Evolutionary conservation across 2,329 filamentous ascomycete species (phyloP), one percentile per base, ranked within the genome.

Genomic region (Fusarium nodosum): DNA sequence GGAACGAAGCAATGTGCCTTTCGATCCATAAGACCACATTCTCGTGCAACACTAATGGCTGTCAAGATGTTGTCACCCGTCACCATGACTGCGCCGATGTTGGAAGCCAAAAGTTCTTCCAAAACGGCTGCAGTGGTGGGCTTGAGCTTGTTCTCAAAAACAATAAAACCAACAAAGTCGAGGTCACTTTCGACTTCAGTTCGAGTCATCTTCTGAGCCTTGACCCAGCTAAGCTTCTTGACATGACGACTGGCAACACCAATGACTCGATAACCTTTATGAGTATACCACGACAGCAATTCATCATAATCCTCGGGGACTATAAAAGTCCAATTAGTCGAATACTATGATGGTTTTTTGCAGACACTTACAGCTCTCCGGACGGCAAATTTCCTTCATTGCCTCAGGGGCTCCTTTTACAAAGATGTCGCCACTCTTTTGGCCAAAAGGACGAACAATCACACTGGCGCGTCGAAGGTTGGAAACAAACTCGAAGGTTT

Each of bases 81-180:
- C 67, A 97, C 97, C 96, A 99, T 99, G 53, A 97, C 90, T 30
- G 92, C 91, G 36, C 93, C 89, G 71, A 99, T 97, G 58, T 92
- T 92, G 10, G 97, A 95, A 54, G 91, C 85, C 33, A 88, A 86
- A 5, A 99, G 86, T 80, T 98, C 94, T 58, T 91, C 87, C 28
- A 99, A 88, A 34, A 97, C 92, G 2, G 86, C 87, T 2, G 92
- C 87, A 0, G 95, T 97, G 22, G 88, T 94, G 2, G 93, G 90
- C 79, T 99, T 99, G 65, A 99, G 83, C 81, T 99, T 99, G 82
- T 99, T 99, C 81, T 99, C 96, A 74, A 99, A 99, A 56, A 99
- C 91, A 76, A 99, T 98, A 81, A 99, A 99, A 7, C 96, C 96
- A 36, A 94, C 87, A 76, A 99, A 98, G 46, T 95, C 89, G 13